Conservation (phyloP, 2,329 filamentous ascomycete species). For the Pestalotiopsis sp. region DNA sequence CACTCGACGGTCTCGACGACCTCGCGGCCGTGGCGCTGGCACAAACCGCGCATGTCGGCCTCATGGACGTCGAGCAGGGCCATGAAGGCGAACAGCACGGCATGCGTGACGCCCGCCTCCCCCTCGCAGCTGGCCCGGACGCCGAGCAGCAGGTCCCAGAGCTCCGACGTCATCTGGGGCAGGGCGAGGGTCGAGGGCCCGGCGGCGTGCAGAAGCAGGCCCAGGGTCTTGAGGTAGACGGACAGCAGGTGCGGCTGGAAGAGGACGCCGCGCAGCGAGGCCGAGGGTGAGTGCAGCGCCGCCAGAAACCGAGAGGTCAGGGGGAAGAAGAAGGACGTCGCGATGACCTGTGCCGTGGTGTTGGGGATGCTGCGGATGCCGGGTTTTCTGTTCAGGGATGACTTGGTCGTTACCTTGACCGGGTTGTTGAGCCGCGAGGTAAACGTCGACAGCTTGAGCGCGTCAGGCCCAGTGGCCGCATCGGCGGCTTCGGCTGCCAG, state of each 20-base stretch:
- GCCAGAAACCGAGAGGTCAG: slow-evolving; percentile 80
- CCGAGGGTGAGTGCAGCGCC: slow-evolving; percentile 46
- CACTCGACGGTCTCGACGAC: slow-evolving; percentile 87
- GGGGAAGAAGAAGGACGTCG: slow-evolving; percentile 82
- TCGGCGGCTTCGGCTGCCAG: slow-evolving; percentile 83
- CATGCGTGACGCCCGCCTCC: slow-evolving; percentile 70
- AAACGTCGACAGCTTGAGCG: slow-evolving; percentile 88
- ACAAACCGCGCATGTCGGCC: slow-evolving; percentile 70
- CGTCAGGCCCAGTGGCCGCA: slow-evolving; percentile 74
- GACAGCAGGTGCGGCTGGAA: slow-evolving; percentile 76
- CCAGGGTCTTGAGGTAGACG: slow-evolving; percentile 83
- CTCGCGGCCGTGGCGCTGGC: slow-evolving; percentile 73
- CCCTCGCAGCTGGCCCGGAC: slow-evolving; percentile 61
- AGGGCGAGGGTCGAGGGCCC: slow-evolving; percentile 79
- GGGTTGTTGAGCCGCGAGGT: slow-evolving; percentile 72
- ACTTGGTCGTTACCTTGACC: slow-evolving; percentile 33
- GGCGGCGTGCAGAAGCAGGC: slow-evolving; percentile 78
- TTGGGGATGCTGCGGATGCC: slow-evolving; percentile 68
- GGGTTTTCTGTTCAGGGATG: slow-evolving; percentile 31
- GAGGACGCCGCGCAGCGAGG: slow-evolving; percentile 59
- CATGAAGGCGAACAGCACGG: slow-evolving; percentile 77
- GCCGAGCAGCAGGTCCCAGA: slow-evolving; percentile 79
- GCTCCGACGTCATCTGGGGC: slow-evolving; percentile 79
- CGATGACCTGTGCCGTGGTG: slow-evolving; percentile 75
- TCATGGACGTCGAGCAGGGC: slow-evolving; percentile 82